These are phyloP conservation scores for Diaporthe citriasiana DNA, from an alignment of 2,329 filamentous ascomycete species.

Conservation along the genomic window DNA sequence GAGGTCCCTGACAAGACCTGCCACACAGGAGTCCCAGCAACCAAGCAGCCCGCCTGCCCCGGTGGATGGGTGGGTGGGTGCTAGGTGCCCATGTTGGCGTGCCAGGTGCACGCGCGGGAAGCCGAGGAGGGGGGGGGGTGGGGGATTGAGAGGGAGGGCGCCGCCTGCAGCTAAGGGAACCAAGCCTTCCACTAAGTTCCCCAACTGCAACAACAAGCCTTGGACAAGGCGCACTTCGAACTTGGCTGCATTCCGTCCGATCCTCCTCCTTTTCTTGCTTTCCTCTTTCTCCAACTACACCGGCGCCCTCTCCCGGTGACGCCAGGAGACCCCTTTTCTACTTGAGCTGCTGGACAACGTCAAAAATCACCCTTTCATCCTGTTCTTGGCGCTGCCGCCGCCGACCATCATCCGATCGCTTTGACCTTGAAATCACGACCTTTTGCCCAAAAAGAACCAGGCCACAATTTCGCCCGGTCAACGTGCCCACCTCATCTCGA, in stretches of 20 bases:
- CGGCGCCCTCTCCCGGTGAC: conserved; percentile 12
- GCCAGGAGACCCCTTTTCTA: conserved; percentile 14
- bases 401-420: conserved; percentile 7
- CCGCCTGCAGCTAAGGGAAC: conserved; percentile 20
- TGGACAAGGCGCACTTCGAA: conserved; percentile 22
- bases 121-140: conserved; percentile 4
- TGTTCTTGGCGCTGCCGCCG: background rate
- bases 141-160: conserved; percentile 6
- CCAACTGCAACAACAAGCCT: conserved; percentile 30
- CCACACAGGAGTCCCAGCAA: background rate
- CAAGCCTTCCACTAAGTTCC: conserved; percentile 23
- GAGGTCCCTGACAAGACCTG: conserved; percentile 35
- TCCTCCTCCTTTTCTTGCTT: conserved; percentile 18
- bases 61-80: background rate
- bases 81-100: background rate
- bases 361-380: conserved; percentile 1
- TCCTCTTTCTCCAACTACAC: background rate
- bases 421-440: conserved; percentile 6
- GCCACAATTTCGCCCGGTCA: background rate
- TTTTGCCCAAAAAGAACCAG: background rate
- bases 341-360: conserved; percentile 25
- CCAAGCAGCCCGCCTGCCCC: background rate
- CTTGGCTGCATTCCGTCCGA: conserved; percentile 23
- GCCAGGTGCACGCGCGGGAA: background rate
- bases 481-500: background rate